A percentile compares a stretch with the other conserved stretches of the same genome.
These are phyloP conservation scores for Arctostaphylos glauca DNA, from an alignment of 148 eudicot species.

Conservation along the genomic window DNA sequence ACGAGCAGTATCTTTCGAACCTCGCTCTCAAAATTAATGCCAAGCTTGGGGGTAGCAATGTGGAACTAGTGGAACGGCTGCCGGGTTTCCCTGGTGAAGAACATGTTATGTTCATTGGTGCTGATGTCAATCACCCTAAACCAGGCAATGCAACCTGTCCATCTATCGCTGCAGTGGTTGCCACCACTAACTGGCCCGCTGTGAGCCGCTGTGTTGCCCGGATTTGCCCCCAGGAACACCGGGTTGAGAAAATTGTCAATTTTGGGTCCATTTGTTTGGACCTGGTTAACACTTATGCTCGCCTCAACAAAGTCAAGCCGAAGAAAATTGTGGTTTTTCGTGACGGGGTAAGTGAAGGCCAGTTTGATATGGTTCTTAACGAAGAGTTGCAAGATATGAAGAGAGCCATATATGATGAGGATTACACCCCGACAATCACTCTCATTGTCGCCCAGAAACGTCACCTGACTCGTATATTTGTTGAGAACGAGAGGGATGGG, in stretches of 20 bases:
- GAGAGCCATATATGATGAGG: conserved; percentile 11
- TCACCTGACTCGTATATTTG: conserved; percentile 27
- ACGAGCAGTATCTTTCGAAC: conserved; percentile 57
- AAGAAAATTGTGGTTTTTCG: conserved; percentile 37
- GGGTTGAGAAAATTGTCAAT: conserved; percentile 28
- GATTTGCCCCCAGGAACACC: conserved; percentile 27
- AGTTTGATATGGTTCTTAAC: conserved; percentile 41
- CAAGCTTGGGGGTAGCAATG: conserved; percentile 64
- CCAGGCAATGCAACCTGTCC: conserved; percentile 22
- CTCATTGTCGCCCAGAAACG: conserved; percentile 17
- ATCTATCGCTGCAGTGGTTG: conserved; percentile 46
- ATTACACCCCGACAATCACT: conserved; percentile 20
- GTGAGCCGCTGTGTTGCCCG: conserved; percentile 37
- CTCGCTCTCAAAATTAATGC: conserved; percentile 74
- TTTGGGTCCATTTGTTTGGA: conserved; percentile 38
- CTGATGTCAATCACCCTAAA: conserved; percentile 48
- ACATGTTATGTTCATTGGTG: conserved; percentile 52
- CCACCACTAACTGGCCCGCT: conserved; percentile 39
- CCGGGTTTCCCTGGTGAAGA: conserved; percentile 28
- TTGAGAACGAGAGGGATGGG: conserved; percentile 19
- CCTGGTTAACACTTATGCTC: conserved; percentile 28
- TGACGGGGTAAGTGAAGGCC: conserved; percentile 45
- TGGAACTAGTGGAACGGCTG: conserved; percentile 36
- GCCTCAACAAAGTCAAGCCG: conserved; percentile 30
- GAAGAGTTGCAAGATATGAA: conserved; percentile 33